Conservation (phyloP, 164 flowering plant genomes). For the Santalum album region DNA sequence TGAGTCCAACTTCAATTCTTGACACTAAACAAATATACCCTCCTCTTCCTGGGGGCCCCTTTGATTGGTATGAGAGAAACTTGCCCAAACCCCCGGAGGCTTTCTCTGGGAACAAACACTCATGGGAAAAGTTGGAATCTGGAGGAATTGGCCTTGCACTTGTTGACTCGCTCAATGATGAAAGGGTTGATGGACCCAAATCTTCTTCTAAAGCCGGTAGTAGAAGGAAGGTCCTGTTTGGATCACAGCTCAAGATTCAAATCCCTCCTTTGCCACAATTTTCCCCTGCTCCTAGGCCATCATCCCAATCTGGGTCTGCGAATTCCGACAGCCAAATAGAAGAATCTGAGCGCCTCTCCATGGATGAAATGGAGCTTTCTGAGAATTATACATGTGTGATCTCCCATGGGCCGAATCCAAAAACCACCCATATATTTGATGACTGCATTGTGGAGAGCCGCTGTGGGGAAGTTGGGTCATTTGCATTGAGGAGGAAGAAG, state of each 20-base stretch:
- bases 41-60: slow-evolving; percentile 2
- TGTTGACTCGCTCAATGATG: slow-evolving; percentile 15
- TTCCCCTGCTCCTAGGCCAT: not conserved
- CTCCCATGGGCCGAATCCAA: slow-evolving; percentile 52
- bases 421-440: slow-evolving; percentile 51
- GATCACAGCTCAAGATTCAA: slow-evolving; percentile 29
- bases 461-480: slow-evolving; percentile 9
- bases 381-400: slow-evolving; percentile 59
- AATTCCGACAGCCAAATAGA: slow-evolving; percentile 16
- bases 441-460: slow-evolving; percentile 39
- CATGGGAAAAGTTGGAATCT: slow-evolving; percentile 10
- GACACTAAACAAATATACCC: slow-evolving; percentile 24
- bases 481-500: slow-evolving; percentile 2
- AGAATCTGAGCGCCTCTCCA: slow-evolving; percentile 18
- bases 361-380: slow-evolving; percentile 45
- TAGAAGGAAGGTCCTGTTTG: slow-evolving; percentile 25
- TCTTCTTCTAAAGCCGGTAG: slow-evolving; percentile 5
- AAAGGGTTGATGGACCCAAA: not conserved
- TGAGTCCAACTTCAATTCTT: slow-evolving; percentile 38
- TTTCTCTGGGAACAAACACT: slow-evolving; percentile 13
- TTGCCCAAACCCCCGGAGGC: slow-evolving; percentile 13
- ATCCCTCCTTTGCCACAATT: slow-evolving; percentile 16
- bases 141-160: slow-evolving; percentile 33
- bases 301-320: slow-evolving; percentile 9
- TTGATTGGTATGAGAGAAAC: slow-evolving; percentile 8